Evolutionary conservation across 345 rosid species (phyloP), one percentile per base, ranked within the genome.

Genomic region (Eucalyptus shirleyi): DNA sequence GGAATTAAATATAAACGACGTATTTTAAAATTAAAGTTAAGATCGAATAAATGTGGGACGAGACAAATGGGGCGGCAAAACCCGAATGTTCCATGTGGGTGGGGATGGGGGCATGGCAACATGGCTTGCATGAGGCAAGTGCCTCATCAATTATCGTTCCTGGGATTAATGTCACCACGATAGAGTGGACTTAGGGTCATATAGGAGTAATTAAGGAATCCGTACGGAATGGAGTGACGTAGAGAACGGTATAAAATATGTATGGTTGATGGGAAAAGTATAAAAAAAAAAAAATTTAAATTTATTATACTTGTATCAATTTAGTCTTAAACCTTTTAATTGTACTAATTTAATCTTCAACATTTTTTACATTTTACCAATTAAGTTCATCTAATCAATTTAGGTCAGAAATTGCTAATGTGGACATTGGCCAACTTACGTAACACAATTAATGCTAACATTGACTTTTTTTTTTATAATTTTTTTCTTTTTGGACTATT

Each of bases 371-470:
- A 4, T 56, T 56, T 56, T 56, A 0, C 1, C 14, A 24, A 56
- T 56, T 24, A 26, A 9, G 6, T 56, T 23, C 1, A 56, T 56
- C 3, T 0, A 3, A 1, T 1, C 3, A 56, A 24, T 56, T 56
- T 56, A 56, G 30, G 62, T 0, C 3, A 10, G 0, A 10, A 56
- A 10, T 56, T 56, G 13, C 3, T 9, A 11, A 56, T 24, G 6
- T 23, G 6, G 30, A 24, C 14, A 9, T 24, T 56, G 2, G 9
- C 13, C 13, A 56, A 23, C 13, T 56, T 56, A 4, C 3, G 1
- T 56, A 6, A 56, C 62, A 24, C 30, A 4, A 24, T 2, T 0
- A 56, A 9, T 0, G 1, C 30, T 56, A 8, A 4, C 12, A 24
- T 56, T 0, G 4, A 56, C 1, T 23, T 56, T 9, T 21, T 23